Evolutionary conservation across 345 rosid species (phyloP).

Genomic region (Adansonia digitata): DNA sequence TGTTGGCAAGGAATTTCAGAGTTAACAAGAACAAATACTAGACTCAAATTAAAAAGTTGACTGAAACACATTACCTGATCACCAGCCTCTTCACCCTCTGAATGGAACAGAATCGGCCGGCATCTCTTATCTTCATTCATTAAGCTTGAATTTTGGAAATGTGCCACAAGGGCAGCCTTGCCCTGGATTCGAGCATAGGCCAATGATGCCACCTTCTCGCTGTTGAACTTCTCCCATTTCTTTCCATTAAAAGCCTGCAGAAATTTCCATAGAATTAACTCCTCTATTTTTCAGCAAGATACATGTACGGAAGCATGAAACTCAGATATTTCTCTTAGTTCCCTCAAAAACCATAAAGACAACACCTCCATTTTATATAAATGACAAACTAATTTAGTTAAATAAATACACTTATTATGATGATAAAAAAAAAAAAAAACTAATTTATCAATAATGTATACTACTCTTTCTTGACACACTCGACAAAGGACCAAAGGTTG

Average conservation of each 20-base stretch:
- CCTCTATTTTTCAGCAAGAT: background rate
- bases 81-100: slow-evolving; percentile 50
- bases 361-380: background rate
- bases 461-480: background rate
- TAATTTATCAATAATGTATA: background rate
- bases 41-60: background rate
- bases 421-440: too few species aligned
- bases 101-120: slow-evolving; percentile 69
- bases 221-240: slow-evolving; percentile 95
- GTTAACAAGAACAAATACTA: background rate
- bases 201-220: slow-evolving; percentile 86
- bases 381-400: slow-evolving; percentile 1
- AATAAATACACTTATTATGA: background rate
- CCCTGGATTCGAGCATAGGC: slow-evolving; percentile 97
- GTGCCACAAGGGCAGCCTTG: slow-evolving; percentile 77
- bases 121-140: slow-evolving; percentile 81
- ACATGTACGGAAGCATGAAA: background rate
- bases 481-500: slow-evolving; percentile 2
- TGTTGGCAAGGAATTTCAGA: background rate
- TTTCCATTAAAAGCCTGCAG: slow-evolving; percentile 83
- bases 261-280: slow-evolving; percentile 10
- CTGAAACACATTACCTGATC: slow-evolving; percentile 49
- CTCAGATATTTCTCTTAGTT: background rate
- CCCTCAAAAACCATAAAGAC: background rate
- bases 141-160: slow-evolving; percentile 82